Conservation (phyloP, 148 eudicot genomes). For the Persicaria maculosa region DNA sequence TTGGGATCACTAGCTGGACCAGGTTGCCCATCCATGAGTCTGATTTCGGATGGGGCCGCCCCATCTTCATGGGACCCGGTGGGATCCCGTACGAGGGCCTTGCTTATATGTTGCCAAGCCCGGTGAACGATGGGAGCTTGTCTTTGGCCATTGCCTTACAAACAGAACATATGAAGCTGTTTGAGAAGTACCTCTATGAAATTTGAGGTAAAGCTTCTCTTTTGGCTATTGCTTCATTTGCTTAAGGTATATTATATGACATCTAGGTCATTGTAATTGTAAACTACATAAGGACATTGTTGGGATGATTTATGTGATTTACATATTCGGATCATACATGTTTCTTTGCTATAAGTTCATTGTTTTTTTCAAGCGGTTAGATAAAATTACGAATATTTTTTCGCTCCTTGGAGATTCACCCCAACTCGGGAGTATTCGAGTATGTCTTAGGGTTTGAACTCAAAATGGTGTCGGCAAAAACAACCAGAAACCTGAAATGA, state of each 20-base stretch:
- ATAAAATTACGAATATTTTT: not conserved
- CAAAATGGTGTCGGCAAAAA: too few relatives aligned
- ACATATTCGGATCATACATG: not conserved
- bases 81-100: conserved; percentile 26
- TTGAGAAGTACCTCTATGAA: conserved; percentile 22
- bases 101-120: conserved; percentile 17
- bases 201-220: conserved; percentile 8
- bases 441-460: too few relatives aligned
- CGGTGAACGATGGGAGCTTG: conserved; percentile 19
- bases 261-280: not conserved
- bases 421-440: too few relatives aligned
- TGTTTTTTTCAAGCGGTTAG: not conserved
- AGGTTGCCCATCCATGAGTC: conserved; percentile 19
- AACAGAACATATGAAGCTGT: conserved; percentile 18
- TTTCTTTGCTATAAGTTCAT: too few relatives aligned
- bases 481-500: not conserved
- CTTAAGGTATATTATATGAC: too few relatives aligned
- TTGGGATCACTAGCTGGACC: conserved; percentile 23
- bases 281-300: conserved; percentile 2
- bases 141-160: conserved; percentile 21
- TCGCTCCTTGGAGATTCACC: too few relatives aligned
- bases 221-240: too few relatives aligned
- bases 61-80: conserved; percentile 23
- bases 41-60: conserved; percentile 33
- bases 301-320: conserved; percentile 5